Base-by-base conservation (phyloP, 2,329 filamentous ascomycete species). In the Fusarium penzigii region DNA sequence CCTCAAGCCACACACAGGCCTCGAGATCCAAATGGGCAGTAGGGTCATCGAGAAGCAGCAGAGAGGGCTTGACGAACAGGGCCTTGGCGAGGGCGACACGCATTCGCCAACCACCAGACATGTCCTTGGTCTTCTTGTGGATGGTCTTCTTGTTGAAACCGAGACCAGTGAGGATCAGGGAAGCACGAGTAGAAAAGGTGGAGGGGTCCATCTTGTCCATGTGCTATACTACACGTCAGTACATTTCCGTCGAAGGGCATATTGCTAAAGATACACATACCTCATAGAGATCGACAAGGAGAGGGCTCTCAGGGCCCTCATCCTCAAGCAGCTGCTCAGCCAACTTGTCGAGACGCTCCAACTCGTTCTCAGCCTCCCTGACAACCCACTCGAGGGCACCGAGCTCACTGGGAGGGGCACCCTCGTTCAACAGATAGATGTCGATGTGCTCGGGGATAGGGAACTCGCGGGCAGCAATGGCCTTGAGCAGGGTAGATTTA, bases 101-200 rank as follows among this genome's bases (percentile, higher is more conserved):
- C 94, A 99, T 99, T 82, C 93, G 87, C 94, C 94, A 99, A 67
- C 94, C 94, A 90, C 94, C 94, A 62, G 94, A 99, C 95, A 99
- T 99, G 75, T 99, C 95, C 85, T 97, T 99, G 67, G 95, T 99
- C 86, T 95, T 97, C 85, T 99, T 99, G 76, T 95, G 81, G 71
- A 99, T 97, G 51, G 95, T 99, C 65, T 77, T 78, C 82, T 97
- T 97, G 87, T 99, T 96, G 86, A 99, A 99, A 63, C 94, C 94
- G 53, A 99, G 89, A 92, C 94, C 94, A 50, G 94, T 99, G 65
- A 99, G 77, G 72, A 99, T 99, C 62, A 97, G 87, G 50, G 93
- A 96, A 56, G 94, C 94, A 71, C 94, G 91, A 56, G 93, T 96
- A 70, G 91, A 81, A 78, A 99, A 99, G 47, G 95, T 99, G 38